These are phyloP conservation scores for Gypsophila paniculata DNA, from an alignment of 179 eudicot genomes.

Conservation along the genomic window DNA sequence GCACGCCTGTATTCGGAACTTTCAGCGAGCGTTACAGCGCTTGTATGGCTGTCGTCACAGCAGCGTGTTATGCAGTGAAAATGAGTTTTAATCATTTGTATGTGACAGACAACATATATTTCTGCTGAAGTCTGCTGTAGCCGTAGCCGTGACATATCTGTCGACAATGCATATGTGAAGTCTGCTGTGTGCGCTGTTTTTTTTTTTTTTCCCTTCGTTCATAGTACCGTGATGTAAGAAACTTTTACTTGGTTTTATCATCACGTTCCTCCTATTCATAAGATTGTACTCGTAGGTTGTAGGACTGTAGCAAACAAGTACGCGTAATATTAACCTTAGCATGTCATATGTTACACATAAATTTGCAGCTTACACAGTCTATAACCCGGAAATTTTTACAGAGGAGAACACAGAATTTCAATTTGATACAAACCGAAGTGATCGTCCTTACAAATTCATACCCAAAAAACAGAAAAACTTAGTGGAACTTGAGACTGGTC, in stretches of 20 bases:
- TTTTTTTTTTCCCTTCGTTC: too few relatives aligned
- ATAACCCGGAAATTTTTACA: conserved; percentile 1
- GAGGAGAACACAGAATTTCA: conserved; percentile 3
- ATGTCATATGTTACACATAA: conserved; percentile 7
- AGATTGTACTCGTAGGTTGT: too few relatives aligned
- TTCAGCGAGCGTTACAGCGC: neutral
- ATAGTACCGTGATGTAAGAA: neutral
- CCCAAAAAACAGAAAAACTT: conserved; percentile 3
- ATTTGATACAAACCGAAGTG: conserved; percentile 27
- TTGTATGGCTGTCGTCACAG: neutral
- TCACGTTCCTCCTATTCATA: too few relatives aligned
- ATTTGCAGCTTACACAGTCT: conserved; percentile 9
- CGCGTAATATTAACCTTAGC: neutral
- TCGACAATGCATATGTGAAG: neutral
- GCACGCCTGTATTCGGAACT: neutral
- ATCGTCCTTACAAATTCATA: conserved; percentile 3
- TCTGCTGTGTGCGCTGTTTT: neutral
- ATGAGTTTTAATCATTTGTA: too few relatives aligned
- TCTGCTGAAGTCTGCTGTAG: too few relatives aligned
- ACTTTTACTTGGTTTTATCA: neutral
- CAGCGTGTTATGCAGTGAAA: too few relatives aligned
- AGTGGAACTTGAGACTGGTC: conserved; percentile 94
- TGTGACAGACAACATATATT: too few relatives aligned
- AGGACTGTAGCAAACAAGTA: neutral
- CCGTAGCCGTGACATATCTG: neutral